Evolutionary conservation across 345 rosid genomes (phyloP), one percentile per base, ranked within the genome.

Genomic region (Camelina laxa): DNA sequence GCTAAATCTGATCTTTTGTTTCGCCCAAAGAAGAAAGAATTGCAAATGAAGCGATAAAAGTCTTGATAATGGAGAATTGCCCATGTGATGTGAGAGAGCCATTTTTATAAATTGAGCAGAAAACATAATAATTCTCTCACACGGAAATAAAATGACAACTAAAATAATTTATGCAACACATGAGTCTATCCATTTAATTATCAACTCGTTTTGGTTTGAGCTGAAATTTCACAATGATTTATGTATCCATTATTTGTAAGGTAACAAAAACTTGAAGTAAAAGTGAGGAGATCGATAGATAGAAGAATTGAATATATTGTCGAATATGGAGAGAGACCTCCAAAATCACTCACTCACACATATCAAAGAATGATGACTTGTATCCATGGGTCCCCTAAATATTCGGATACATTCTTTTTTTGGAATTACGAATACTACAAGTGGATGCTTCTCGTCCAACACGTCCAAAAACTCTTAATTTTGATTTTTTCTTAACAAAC

Each of bases 1-100:
- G 76, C 53, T 72, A 53, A 72, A 77, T 77, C 81, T 72, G 58
- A 72, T 58, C 42, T 72, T 76, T 76, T 65, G 76, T 77, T 72
- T 77, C 73, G 73, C 72, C 69, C 81, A 65, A 66, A 77, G 77
- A 72, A 77, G 81, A 63, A 76, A 70, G 80, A 76, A 76, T 76
- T 76, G 70, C 48, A 54, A 1, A 35, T 55, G 53, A 76, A 70
- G 80, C 74, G 39, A 76, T 63, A 55, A 13, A 36, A 9, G 45
- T 76, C 67, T 70, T 70, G 75, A 63, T 55, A 62, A 44, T 62
- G 80, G 24, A 35, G 60, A 76, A 19, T 62, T 49, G 20, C 51
- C 75, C 80, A 70, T 70, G 75, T 70, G 79, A 15, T 68, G 60
- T 59, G 74, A 59, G 62, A 57, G 20, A 36, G 22, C 66, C 72